Evolutionary conservation across 2,329 filamentous ascomycete species (phyloP), one percentile per base, ranked within the genome.

Genomic region (Aspergillus quadricinctus): DNA sequence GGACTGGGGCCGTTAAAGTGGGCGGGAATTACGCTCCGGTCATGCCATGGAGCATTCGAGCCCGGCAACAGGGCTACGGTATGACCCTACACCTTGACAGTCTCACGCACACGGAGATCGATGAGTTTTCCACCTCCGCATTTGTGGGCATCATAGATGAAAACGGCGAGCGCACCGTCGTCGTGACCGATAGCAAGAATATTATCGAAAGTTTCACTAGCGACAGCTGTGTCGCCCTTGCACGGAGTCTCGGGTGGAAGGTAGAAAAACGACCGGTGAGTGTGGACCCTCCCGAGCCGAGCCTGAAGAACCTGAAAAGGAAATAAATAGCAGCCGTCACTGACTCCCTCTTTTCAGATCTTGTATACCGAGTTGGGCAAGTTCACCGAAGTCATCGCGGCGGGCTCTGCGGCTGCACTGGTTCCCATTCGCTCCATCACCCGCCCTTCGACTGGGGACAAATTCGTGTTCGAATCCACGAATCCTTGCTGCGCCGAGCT

Each of bases 11-110:
- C 28, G 70, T 63, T 27, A 74, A 74, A 55, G 67, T 73, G 7
- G 72, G 72, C 4, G 72, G 72, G 0, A 75, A 75, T 54, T 75
- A 75, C 56, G 72, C 69, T 0, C 69, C 72, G 3, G 72, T 71
- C 3, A 58, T 73, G 19, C 59, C 62, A n/a, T 71, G 65, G 56
- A 66, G 59, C 9, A 64, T 66, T 11, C 60, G 66, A 37, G 72
- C 72, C 19, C 52, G 59, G 10, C 58, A 56, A 8, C 61, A 70
- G 27, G 72, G 71, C 1, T 75, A 62, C 49, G 54, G 52, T 4
- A 63, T 75, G 14, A 71, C 67, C 2, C 59, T 74, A 37, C 71
- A 73, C 54, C 58, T 75, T 6, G 72, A 74, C 55, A 67, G 64
- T 23, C 50, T 55, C 48, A 72, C 69, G 3, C 59, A 59, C 6